phyloP scores from a whole-genome alignment of 768 basidiomycete species.

The Hebeloma cylindrosporum region DNA sequence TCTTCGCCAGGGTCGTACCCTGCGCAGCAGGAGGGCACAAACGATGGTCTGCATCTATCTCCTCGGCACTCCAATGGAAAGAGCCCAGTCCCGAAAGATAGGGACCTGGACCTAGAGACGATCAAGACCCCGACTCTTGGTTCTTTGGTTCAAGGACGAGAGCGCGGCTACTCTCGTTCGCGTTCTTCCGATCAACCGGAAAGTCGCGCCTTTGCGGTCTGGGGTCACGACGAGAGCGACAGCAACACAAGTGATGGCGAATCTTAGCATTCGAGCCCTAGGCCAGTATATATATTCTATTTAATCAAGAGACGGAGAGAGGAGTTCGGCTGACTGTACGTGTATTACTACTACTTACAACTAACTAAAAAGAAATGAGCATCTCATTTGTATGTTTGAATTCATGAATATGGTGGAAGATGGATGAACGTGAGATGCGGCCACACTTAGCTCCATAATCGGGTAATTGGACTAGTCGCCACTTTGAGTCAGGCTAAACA shows the following conservation, averaged over 20 bases:
- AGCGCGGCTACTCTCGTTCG: conserved; percentile 34
- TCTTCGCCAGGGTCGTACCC: conserved; percentile 40
- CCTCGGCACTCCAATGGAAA: conserved; percentile 39
- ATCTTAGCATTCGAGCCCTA: too few relatives aligned
- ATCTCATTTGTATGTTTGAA: too few relatives aligned
- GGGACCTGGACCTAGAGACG: conserved; percentile 54
- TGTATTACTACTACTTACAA: too few relatives aligned
- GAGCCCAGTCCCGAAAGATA: conserved; percentile 60
- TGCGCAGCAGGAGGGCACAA: conserved; percentile 32
- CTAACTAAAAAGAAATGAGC: too few relatives aligned
- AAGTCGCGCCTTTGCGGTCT: conserved; percentile 75
- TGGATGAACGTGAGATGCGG: too few relatives aligned
- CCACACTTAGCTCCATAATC: too few relatives aligned
- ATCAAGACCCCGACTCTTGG: conserved; percentile 62
- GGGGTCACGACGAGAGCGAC: conserved; percentile 88
- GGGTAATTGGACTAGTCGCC: too few relatives aligned
- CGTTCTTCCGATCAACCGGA: conserved; percentile 40
- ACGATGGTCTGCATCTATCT: conserved; percentile 34
- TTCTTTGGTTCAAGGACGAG: conserved; percentile 31
- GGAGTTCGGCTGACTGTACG: too few relatives aligned
- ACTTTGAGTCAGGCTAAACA: too few relatives aligned
- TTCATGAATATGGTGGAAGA: too few relatives aligned
- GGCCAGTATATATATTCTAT: too few relatives aligned
- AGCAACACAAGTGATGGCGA: conserved; percentile 70
- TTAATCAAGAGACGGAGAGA: too few relatives aligned